A percentile compares a stretch with the other conserved stretches of the same genome.
These are phyloP conservation scores for Scutellaria baicalensis DNA, from an alignment of 257 asterid species.

Conservation along the genomic window DNA sequence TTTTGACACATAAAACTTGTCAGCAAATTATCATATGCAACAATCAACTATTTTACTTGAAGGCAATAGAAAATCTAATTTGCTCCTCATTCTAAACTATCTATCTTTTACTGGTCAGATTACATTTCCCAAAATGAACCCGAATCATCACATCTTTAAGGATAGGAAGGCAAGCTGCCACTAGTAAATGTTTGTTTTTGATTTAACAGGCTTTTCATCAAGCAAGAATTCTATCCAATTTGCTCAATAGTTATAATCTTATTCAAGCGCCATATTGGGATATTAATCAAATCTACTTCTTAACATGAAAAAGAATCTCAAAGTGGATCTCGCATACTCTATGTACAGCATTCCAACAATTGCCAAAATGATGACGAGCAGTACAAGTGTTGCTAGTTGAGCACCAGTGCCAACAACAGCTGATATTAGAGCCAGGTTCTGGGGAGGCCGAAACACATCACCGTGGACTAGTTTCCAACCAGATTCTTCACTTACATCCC, in stretches of 20 bases:
- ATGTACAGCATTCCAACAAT: slow-evolving; percentile 79
- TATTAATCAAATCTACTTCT: neutral
- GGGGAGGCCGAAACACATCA: slow-evolving; percentile 82
- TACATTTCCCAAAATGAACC: neutral
- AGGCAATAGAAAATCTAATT: neutral
- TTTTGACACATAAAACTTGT: neutral
- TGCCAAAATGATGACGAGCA: slow-evolving; percentile 67
- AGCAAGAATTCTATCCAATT: neutral
- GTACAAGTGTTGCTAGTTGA: slow-evolving; percentile 65
- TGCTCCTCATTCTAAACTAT: neutral
- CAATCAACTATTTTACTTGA: neutral
- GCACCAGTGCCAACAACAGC: slow-evolving; percentile 95
- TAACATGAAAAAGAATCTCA: neutral
- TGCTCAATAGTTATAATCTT: neutral
- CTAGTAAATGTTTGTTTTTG: neutral
- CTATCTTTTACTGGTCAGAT: neutral
- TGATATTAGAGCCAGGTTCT: slow-evolving; percentile 56
- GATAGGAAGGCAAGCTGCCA: neutral
- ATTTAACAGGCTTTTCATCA: neutral
- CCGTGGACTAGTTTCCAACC: slow-evolving; percentile 98
- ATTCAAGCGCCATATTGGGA: neutral
- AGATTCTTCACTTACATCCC: slow-evolving; percentile 77
- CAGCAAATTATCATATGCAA: neutral
- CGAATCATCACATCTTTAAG: neutral
- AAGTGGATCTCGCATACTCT: slow-evolving; percentile 41